phyloP scores from a whole-genome alignment of 768 basidiomycete genomes.

The Termitomyces sp. region DNA sequence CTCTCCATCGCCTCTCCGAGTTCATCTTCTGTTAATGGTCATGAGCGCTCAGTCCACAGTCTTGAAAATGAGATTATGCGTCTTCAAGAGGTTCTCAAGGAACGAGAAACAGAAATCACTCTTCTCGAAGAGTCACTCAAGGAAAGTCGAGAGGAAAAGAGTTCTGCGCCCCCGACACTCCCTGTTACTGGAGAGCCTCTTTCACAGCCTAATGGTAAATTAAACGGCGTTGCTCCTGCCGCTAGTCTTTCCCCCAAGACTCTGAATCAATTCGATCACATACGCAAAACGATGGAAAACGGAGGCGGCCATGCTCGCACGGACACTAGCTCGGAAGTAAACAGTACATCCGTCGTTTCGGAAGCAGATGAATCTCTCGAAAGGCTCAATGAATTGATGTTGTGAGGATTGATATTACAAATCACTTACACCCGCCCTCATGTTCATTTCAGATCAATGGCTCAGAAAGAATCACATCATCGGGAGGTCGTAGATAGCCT shows the following conservation, averaged over 20 bases:
- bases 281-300: constrained; percentile 63
- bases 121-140: constrained; percentile 56
- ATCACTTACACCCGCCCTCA: constrained; percentile 3
- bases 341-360: constrained; percentile 30
- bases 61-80: constrained; percentile 95
- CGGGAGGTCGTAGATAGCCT: constrained; percentile 73
- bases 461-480: constrained; percentile 91
- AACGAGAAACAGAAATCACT: constrained; percentile 87
- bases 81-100: constrained; percentile 85
- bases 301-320: constrained; percentile 28
- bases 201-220: constrained; percentile 18
- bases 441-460: constrained; percentile 72
- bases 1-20: constrained; percentile 52
- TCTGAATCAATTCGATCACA: constrained; percentile 64
- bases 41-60: constrained; percentile 76
- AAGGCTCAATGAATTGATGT: constrained; percentile 87
- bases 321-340: constrained; percentile 31
- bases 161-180: constrained; percentile 5
- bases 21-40: constrained; percentile 23
- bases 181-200: constrained; percentile 10
- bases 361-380: constrained; percentile 70
- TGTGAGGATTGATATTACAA: constrained; percentile 42
- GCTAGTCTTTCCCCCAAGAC: constrained; percentile 64
- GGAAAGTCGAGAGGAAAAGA: constrained; percentile 24
- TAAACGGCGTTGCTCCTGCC: constrained; percentile 18